A percentile compares a stretch with the other conserved stretches of the same genome.
phyloP scores from a whole-genome alignment of 2,329 filamentous ascomycete species.

The Aspergillus pseudoviridinutans region DNA sequence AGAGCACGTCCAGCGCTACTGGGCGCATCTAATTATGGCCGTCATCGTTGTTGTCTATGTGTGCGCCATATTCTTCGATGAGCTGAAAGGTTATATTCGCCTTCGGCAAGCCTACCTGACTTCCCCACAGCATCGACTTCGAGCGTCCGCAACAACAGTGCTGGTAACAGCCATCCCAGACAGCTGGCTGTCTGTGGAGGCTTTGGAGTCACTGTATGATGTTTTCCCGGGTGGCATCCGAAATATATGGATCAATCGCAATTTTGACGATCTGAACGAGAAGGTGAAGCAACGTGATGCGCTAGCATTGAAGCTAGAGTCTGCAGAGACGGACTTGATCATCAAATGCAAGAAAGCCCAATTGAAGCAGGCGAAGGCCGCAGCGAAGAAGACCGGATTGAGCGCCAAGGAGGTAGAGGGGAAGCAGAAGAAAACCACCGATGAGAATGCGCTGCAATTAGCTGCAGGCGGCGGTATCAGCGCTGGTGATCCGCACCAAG shows the following conservation, averaged over 20 bases:
- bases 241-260: constrained; percentile 94
- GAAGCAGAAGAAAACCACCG: constrained; percentile 48
- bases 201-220: constrained; percentile 80
- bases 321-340: constrained; percentile 80
- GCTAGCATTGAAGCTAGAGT: constrained; percentile 69
- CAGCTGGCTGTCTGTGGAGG: constrained; percentile 84
- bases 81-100: constrained; percentile 83
- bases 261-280: constrained; percentile 75
- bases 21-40: constrained; percentile 79
- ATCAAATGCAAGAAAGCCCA: constrained; percentile 74
- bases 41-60: constrained; percentile 76
- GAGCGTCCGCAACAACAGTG: constrained; percentile 92
- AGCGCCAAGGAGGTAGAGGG: constrained; percentile 33
- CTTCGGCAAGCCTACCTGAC: constrained; percentile 92
- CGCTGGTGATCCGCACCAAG: constrained; percentile 56
- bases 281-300: constrained; percentile 75
- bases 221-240: constrained; percentile 93
- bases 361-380: constrained; percentile 63
- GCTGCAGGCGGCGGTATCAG: constrained; percentile 50
- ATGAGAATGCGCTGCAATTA: constrained; percentile 44
- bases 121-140: constrained; percentile 86
- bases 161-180: constrained; percentile 84
- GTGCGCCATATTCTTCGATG: constrained; percentile 80
- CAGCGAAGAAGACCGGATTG: constrained; percentile 57
- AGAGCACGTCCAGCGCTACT: constrained; percentile 65